Percentiles rank a stretch among this genome's conserved stretches.
Evolutionary conservation across 1,284 basidiomycete genomes (phyloP).

Genomic region (Puccinia horiana): DNA sequence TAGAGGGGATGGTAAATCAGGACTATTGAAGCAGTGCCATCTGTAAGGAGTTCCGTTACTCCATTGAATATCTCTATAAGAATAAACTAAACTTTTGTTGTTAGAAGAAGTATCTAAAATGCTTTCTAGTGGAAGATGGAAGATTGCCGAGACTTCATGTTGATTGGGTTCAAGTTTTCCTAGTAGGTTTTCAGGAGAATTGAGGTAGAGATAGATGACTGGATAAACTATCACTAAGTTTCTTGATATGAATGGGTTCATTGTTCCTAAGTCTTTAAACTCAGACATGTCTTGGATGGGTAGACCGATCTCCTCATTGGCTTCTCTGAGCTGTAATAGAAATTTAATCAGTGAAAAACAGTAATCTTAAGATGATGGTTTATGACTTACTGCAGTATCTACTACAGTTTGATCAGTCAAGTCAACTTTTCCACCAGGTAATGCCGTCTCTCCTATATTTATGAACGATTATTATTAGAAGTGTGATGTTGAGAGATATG

Average conservation of each 20-base stretch:
- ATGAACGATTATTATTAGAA: not conserved
- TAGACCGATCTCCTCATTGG: slow-evolving; percentile 41
- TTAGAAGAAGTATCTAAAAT: not conserved
- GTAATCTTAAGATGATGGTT: not conserved
- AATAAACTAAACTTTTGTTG: not conserved
- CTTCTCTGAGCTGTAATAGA: slow-evolving; percentile 25
- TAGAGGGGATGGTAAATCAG: slow-evolving; percentile 20
- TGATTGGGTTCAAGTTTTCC: slow-evolving; percentile 20
- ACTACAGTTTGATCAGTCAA: slow-evolving; percentile 12
- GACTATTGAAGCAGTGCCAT: slow-evolving; percentile 20
- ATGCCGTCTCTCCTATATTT: slow-evolving; percentile 28
- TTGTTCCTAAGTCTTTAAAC: slow-evolving; percentile 15
- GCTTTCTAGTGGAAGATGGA: slow-evolving; percentile 27
- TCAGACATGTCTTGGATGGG: slow-evolving; percentile 8
- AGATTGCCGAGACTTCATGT: slow-evolving; percentile 37
- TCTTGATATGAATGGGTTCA: slow-evolving; percentile 35
- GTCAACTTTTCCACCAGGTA: slow-evolving; percentile 39
- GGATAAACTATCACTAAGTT: slow-evolving; percentile 40
- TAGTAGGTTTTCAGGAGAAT: not conserved
- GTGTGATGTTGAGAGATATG: not conserved
- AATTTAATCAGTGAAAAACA: not conserved
- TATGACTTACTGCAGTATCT: slow-evolving; percentile 25
- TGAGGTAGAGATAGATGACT: not conserved
- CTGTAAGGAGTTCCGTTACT: slow-evolving; percentile 32
- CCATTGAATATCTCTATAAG: slow-evolving; percentile 30